These are phyloP conservation scores for Calonectria pteridis DNA, from an alignment of 2,329 filamentous ascomycete genomes.

Conservation along the genomic window DNA sequence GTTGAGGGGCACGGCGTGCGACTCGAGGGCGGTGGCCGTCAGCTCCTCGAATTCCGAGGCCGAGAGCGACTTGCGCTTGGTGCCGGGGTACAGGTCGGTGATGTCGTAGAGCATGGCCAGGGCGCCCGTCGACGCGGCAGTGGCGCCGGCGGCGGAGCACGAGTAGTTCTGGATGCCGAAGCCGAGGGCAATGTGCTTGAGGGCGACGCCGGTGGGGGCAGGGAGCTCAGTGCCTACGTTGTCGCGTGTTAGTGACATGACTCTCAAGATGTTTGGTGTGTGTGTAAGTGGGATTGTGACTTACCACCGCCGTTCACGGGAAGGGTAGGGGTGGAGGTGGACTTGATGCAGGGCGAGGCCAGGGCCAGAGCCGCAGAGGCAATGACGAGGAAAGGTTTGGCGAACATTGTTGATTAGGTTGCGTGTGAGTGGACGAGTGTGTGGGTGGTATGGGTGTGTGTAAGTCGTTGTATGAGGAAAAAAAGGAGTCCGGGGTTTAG, in stretches of 20 bases:
- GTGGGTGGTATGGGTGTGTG: slow-evolving; percentile 9
- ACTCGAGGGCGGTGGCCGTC: slow-evolving; percentile 55
- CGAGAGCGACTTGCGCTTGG: slow-evolving; percentile 53
- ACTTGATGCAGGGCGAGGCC: slow-evolving; percentile 44
- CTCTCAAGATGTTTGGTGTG: background rate
- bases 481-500: slow-evolving; percentile 1
- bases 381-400: slow-evolving; percentile 49
- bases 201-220: slow-evolving; percentile 52
- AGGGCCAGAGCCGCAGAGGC: slow-evolving; percentile 50
- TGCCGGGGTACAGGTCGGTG: slow-evolving; percentile 63
- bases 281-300: slow-evolving; percentile 31
- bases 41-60: slow-evolving; percentile 55
- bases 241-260: slow-evolving; percentile 6
- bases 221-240: slow-evolving; percentile 58
- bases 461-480: slow-evolving; percentile 5
- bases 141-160: slow-evolving; percentile 57
- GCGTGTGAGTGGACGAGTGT: slow-evolving; percentile 8
- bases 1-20: slow-evolving; percentile 62
- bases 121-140: slow-evolving; percentile 62
- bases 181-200: slow-evolving; percentile 71
- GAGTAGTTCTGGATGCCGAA: slow-evolving; percentile 79
- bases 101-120: slow-evolving; percentile 72
- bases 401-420: slow-evolving; percentile 47
- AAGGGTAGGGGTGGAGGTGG: slow-evolving; percentile 44
- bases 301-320: slow-evolving; percentile 56